Percentiles rank a stretch among this genome's conserved stretches.
Evolutionary conservation across 2,329 filamentous ascomycete species (phyloP).

Genomic region (Chrysoporthe cubensis): DNA sequence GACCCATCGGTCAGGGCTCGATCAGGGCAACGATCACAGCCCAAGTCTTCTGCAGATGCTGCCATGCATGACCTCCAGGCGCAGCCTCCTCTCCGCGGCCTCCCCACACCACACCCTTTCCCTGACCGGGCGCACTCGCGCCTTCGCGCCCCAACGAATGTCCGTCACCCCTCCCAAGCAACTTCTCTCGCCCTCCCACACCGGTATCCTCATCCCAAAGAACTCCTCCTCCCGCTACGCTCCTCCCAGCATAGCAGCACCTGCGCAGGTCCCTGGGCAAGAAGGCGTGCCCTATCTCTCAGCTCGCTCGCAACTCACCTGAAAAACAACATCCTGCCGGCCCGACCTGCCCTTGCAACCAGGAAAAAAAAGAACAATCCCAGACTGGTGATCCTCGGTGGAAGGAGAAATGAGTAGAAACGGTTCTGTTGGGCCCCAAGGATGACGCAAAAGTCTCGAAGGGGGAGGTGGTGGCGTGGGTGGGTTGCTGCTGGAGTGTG

Average conservation of each 20-base stretch:
- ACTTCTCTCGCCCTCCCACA: background rate
- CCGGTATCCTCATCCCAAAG: background rate
- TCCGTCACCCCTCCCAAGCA: background rate
- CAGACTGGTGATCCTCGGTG: too few species aligned
- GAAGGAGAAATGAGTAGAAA: too few species aligned
- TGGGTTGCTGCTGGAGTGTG: too few species aligned
- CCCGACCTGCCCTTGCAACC: background rate
- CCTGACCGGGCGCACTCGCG: background rate
- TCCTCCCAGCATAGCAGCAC: background rate
- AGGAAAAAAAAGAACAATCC: background rate
- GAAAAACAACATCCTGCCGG: slow-evolving; percentile 47
- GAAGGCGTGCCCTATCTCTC: background rate
- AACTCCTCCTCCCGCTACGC: too few species aligned
- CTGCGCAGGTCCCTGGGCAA: too few species aligned
- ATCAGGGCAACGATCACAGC: too few species aligned
- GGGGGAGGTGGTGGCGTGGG: too few species aligned
- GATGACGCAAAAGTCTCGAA: too few species aligned
- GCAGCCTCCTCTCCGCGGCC: background rate
- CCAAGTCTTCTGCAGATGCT: background rate
- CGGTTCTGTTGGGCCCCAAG: too few species aligned
- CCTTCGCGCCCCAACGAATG: background rate
- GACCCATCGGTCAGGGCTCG: too few species aligned
- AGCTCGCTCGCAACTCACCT: slow-evolving; percentile 38
- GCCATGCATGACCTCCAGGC: background rate
- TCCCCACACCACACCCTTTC: background rate